These are phyloP conservation scores for Ceratobasidium sp. DNA, from an alignment of 1,284 basidiomycete genomes.

Conservation along the genomic window DNA sequence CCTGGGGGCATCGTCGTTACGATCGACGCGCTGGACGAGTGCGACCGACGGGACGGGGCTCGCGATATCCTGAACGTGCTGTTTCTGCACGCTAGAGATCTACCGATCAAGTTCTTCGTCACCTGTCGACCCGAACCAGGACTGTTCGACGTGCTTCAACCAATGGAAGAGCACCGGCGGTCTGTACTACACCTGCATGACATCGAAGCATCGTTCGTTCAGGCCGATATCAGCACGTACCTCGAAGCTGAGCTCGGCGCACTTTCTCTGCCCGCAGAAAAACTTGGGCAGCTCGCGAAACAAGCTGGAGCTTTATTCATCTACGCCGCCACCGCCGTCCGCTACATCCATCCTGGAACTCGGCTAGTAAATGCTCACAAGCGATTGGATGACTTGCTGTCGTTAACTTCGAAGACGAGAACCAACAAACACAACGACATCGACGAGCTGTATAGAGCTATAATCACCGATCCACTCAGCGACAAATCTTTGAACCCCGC, in stretches of 20 bases:
- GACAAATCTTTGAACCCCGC: too few relatives aligned
- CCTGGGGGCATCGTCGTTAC: background rate
- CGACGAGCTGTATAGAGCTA: slow-evolving; percentile 29
- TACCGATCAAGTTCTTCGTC: slow-evolving; percentile 27
- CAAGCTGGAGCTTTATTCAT: background rate
- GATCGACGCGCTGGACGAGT: slow-evolving; percentile 34
- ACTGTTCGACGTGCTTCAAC: background rate
- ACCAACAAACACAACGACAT: background rate
- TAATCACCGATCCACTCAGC: background rate
- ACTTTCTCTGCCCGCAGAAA: background rate
- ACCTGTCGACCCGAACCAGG: slow-evolving; percentile 19
- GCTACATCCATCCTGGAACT: background rate
- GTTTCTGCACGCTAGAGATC: background rate
- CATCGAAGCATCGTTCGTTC: slow-evolving; percentile 1
- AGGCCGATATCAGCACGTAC: slow-evolving; percentile 18
- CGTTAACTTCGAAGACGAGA: background rate
- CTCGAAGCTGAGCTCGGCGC: background rate
- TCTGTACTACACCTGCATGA: slow-evolving; percentile 17
- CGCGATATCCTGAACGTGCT: background rate
- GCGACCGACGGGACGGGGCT: background rate
- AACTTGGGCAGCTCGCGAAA: background rate
- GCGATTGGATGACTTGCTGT: slow-evolving; percentile 4
- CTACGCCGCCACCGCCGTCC: slow-evolving; percentile 7
- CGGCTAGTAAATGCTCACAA: background rate
- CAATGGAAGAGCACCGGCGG: background rate